A percentile compares a stretch with the other conserved stretches of the same genome.
These are phyloP conservation scores for Phytophthora cactorum DNA, from an alignment of 352 stramenopile species.

Conservation along the genomic window DNA sequence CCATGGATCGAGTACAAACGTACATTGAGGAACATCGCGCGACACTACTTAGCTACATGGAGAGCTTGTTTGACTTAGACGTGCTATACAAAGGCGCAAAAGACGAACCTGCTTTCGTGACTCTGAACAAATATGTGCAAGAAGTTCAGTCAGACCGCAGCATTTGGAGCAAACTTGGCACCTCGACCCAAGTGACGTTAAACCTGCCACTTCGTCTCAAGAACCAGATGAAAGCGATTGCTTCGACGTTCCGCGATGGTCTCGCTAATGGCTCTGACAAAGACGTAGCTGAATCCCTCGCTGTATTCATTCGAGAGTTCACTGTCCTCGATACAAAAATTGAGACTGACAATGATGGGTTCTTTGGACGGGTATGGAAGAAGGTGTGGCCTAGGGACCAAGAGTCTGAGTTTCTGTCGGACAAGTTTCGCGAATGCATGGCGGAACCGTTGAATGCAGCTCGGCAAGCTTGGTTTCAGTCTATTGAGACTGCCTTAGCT, in stretches of 20 bases:
- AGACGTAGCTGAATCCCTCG: conserved; percentile 6
- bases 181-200: conserved; percentile 14
- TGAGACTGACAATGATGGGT: neutral
- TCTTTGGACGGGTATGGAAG: conserved; percentile 13
- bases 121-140: conserved; percentile 17
- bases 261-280: neutral
- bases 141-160: conserved; percentile 14
- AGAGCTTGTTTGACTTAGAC: conserved; percentile 45
- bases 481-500: conserved; percentile 22
- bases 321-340: conserved; percentile 23
- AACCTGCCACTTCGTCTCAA: conserved; percentile 35
- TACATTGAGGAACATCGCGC: conserved; percentile 33
- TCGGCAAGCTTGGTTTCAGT: conserved; percentile 27
- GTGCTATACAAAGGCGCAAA: conserved; percentile 25
- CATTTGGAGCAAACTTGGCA: conserved; percentile 33
- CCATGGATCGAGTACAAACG: conserved; percentile 25
- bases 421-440: conserved; percentile 28
- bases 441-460: conserved; percentile 20
- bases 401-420: conserved; percentile 11
- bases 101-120: conserved; percentile 15
- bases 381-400: neutral
- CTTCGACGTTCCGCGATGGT: conserved; percentile 21
- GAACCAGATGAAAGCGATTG: conserved; percentile 35
- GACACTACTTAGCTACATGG: conserved; percentile 16
- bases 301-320: conserved; percentile 25